phyloP scores from a whole-genome alignment of 1,139 yeast species.

The Geotrichum bryndzae region DNA sequence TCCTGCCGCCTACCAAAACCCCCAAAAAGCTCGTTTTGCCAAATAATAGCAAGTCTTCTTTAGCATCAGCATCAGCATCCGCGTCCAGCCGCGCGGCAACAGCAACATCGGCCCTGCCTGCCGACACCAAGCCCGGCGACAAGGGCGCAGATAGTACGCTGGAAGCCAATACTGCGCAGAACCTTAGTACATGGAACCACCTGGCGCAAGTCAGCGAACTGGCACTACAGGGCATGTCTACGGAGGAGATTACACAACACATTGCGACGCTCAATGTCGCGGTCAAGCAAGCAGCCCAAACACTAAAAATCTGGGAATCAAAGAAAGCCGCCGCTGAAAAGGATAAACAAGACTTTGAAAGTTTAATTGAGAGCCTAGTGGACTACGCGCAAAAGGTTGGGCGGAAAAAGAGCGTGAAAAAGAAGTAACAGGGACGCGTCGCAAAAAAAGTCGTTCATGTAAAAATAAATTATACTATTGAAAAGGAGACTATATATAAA shows the following conservation, averaged over 20 bases:
- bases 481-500: background rate
- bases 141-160: background rate
- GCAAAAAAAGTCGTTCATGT: background rate
- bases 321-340: constrained; percentile 41
- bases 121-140: background rate
- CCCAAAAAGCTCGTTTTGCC: constrained; percentile 32
- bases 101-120: background rate
- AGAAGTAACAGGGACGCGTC: constrained; percentile 1
- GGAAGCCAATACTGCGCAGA: constrained; percentile 24
- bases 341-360: constrained; percentile 60
- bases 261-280: constrained; percentile 28
- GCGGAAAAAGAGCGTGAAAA: constrained; percentile 3
- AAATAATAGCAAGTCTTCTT: background rate
- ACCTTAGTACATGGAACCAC: constrained; percentile 29
- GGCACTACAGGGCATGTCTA: constrained; percentile 36
- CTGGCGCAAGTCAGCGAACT: constrained; percentile 32
- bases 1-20: constrained; percentile 33
- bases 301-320: constrained; percentile 48
- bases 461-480: background rate
- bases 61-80: background rate
- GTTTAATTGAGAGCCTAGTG: constrained; percentile 63
- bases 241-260: constrained; percentile 31
- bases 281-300: constrained; percentile 32
- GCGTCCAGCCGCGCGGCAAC: background rate
- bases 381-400: constrained; percentile 55